Evolutionary conservation across 352 stramenopile species (phyloP).

Genomic region (Hyaloperonospora brassicae): DNA sequence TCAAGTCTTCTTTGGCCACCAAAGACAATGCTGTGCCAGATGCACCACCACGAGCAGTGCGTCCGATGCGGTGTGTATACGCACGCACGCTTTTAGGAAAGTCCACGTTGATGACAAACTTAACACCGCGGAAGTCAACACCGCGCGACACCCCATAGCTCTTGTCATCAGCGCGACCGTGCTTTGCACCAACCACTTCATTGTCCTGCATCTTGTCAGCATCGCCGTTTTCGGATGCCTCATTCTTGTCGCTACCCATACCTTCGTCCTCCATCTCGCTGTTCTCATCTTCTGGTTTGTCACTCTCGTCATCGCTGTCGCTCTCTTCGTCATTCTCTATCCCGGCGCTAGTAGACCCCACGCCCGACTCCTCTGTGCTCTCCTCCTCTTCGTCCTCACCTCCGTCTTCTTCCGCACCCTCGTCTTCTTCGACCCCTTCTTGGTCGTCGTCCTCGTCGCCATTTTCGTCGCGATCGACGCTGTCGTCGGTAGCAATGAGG

Average conservation of each 20-base stretch:
- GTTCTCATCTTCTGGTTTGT: slow-evolving; percentile 40
- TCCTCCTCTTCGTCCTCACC: slow-evolving; percentile 44
- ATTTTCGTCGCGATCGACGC: slow-evolving; percentile 82
- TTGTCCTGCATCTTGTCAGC: slow-evolving; percentile 31
- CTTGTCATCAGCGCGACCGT: slow-evolving; percentile 55
- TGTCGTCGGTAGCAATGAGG: slow-evolving; percentile 97
- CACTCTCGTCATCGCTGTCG: slow-evolving; percentile 29
- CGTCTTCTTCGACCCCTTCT: slow-evolving; percentile 38
- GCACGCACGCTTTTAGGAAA: slow-evolving; percentile 91
- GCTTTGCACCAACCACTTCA: slow-evolving; percentile 38
- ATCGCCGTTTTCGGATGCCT: slow-evolving; percentile 54
- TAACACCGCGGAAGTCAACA: slow-evolving; percentile 97
- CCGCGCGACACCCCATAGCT: slow-evolving; percentile 95
- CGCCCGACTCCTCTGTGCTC: slow-evolving; percentile 27
- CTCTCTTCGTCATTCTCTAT: neutral
- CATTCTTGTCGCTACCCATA: slow-evolving; percentile 35
- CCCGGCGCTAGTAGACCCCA: slow-evolving; percentile 26
- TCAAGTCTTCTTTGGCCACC: slow-evolving; percentile 69
- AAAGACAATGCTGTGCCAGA: slow-evolving; percentile 96
- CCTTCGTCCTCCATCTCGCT: slow-evolving; percentile 27
- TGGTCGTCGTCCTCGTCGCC: slow-evolving; percentile 59
- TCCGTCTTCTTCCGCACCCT: slow-evolving; percentile 39
- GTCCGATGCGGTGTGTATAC: slow-evolving; percentile 98
- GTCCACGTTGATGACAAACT: slow-evolving; percentile 99
- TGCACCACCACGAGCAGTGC: slow-evolving; percentile 93